phyloP scores from a whole-genome alignment of 805 yeast species.

The Lipomyces japonicus region DNA sequence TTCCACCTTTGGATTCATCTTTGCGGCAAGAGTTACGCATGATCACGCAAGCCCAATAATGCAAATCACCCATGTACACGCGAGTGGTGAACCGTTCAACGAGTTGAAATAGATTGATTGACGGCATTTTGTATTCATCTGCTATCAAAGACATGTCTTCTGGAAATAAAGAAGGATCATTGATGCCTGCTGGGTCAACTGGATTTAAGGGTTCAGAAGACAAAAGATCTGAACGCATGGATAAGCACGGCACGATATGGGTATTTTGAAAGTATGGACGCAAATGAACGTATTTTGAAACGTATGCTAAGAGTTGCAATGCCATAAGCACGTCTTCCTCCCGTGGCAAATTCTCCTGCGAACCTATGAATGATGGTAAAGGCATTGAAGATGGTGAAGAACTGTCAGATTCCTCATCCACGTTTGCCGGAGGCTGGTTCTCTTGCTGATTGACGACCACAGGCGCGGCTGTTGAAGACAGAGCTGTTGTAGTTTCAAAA shows the following conservation, averaged over 20 bases:
- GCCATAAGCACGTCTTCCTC: slow-evolving; percentile 96
- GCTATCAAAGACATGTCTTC: slow-evolving; percentile 36
- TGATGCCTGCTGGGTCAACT: slow-evolving; percentile 4
- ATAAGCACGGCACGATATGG: slow-evolving; percentile 67
- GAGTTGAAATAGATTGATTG: slow-evolving; percentile 71
- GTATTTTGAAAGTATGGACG: slow-evolving; percentile 72
- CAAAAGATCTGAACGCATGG: slow-evolving; percentile 37
- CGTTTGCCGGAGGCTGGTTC: slow-evolving; percentile 7
- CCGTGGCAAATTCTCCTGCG: slow-evolving; percentile 52
- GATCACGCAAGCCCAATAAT: slow-evolving; percentile 96
- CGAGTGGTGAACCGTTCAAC: slow-evolving; percentile 85
- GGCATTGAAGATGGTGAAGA: slow-evolving; percentile 4
- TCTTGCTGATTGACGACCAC: background rate
- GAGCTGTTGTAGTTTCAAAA: slow-evolving; percentile 3
- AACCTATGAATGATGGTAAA: slow-evolving; percentile 17
- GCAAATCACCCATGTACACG: slow-evolving; percentile 70
- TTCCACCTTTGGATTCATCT: slow-evolving; percentile 81
- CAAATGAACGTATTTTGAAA: slow-evolving; percentile 81
- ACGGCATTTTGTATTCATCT: slow-evolving; percentile 46
- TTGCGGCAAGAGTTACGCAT: slow-evolving; percentile 94
- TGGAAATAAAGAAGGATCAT: slow-evolving; percentile 20
- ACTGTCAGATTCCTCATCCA: background rate
- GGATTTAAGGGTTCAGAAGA: background rate
- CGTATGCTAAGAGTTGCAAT: slow-evolving; percentile 83
- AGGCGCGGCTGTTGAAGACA: background rate